phyloP scores from a whole-genome alignment of 768 basidiomycete genomes.

The Cyathus striatus region DNA sequence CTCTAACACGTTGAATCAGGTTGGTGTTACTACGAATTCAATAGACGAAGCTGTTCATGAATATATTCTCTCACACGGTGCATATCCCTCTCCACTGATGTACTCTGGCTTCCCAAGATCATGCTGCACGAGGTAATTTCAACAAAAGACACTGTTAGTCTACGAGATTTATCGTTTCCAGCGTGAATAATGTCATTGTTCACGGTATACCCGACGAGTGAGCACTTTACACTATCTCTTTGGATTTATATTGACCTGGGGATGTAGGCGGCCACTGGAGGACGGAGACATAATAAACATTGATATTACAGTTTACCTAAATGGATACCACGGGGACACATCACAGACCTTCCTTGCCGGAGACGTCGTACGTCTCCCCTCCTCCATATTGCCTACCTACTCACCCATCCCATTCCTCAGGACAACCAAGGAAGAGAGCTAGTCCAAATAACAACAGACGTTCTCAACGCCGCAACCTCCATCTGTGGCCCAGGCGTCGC shows the following conservation, averaged over 20 bases:
- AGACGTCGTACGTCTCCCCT: conserved; percentile 44
- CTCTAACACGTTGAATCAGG: conserved; percentile 39
- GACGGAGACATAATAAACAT: conserved; percentile 86
- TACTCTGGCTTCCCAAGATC: conserved; percentile 76
- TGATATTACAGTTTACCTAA: conserved; percentile 80
- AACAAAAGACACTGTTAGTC: conserved; percentile 22
- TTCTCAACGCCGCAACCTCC: conserved; percentile 64
- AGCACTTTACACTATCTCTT: conserved; percentile 12
- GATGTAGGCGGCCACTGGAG: conserved; percentile 65
- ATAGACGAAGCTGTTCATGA: conserved; percentile 74
- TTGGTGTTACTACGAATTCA: conserved; percentile 65
- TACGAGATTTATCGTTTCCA: conserved; percentile 48
- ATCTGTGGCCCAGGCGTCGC: conserved; percentile 70
- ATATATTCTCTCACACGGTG: conserved; percentile 58
- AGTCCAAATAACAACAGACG: conserved; percentile 54
- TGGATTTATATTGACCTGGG: conserved; percentile 1
- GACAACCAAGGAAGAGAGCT: conserved; percentile 68
- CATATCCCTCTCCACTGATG: conserved; percentile 83
- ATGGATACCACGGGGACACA: conserved; percentile 89
- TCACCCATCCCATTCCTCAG: conserved; percentile 27
- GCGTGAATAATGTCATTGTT: conserved; percentile 81
- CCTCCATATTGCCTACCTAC: background rate
- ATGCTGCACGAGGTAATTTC: conserved; percentile 62
- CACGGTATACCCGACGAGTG: conserved; percentile 94
- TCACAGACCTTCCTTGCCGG: conserved; percentile 82